Evolutionary conservation across 177 flowering plant genomes (phyloP).

Genomic region (Tripterygium wilfordii): DNA sequence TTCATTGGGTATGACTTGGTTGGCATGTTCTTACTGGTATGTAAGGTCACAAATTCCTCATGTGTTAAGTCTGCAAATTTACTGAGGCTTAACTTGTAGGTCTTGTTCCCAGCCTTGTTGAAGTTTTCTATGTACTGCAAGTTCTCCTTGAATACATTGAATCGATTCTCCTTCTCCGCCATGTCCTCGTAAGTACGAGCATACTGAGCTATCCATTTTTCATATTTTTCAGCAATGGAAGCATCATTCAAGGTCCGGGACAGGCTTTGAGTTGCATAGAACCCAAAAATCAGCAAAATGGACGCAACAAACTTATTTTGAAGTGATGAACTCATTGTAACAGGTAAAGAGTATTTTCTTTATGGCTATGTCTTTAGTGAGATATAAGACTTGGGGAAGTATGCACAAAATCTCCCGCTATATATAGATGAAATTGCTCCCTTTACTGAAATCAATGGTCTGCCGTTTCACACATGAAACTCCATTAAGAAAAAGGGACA

Average conservation of each 20-base stretch:
- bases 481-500: too few relatives aligned
- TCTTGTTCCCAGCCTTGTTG: constrained; percentile 14
- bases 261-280: constrained; percentile 12
- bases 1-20: not conserved
- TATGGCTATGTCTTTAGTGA: too few relatives aligned
- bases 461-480: too few relatives aligned
- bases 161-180: constrained; percentile 30
- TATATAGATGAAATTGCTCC: too few relatives aligned
- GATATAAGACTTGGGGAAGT: too few relatives aligned
- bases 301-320: too few relatives aligned
- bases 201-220: constrained; percentile 29
- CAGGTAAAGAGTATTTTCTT: too few relatives aligned
- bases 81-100: constrained; percentile 31
- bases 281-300: too few relatives aligned
- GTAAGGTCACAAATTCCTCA: constrained; percentile 32
- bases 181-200: constrained; percentile 27
- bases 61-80: constrained; percentile 41
- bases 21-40: constrained; percentile 28
- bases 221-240: constrained; percentile 21
- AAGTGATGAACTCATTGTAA: too few relatives aligned
- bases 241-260: constrained; percentile 8
- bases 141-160: constrained; percentile 35
- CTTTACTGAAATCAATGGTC: too few relatives aligned
- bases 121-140: constrained; percentile 28
- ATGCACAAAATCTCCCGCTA: too few relatives aligned